Conservation (phyloP, 2,329 filamentous ascomycete genomes). For the Fusarium irregulare region DNA sequence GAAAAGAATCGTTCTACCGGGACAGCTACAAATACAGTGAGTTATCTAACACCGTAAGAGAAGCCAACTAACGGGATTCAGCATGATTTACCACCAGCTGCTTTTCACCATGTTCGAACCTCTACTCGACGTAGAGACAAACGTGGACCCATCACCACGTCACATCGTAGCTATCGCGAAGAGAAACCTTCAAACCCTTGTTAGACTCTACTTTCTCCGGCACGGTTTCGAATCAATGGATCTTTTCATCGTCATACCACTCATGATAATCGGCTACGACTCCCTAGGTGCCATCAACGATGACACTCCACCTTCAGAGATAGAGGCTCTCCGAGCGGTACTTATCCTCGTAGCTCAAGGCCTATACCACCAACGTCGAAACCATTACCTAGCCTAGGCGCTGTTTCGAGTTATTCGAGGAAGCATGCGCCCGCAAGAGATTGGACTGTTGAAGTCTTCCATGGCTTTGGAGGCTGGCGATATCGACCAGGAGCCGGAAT, state of each 20-base stretch:
- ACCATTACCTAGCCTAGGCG: conserved; percentile 50
- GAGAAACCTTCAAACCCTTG: conserved; percentile 40
- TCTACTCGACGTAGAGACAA: conserved; percentile 6
- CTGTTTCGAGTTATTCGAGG: conserved; percentile 51
- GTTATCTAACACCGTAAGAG: not conserved
- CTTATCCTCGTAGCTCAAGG: conserved; percentile 52
- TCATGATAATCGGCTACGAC: conserved; percentile 47
- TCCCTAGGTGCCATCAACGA: conserved; percentile 45
- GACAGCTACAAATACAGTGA: conserved; percentile 53
- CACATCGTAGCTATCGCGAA: conserved; percentile 40
- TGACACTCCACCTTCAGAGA: conserved; percentile 1
- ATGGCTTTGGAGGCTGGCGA: conserved; percentile 37
- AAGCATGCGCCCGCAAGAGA: conserved; percentile 49
- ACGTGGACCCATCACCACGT: not conserved
- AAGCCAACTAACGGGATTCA: not conserved
- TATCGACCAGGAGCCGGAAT: conserved; percentile 26
- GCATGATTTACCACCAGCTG: conserved; percentile 44
- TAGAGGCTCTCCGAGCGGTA: conserved; percentile 48
- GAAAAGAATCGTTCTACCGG: conserved; percentile 48
- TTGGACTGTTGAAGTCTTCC: conserved; percentile 26
- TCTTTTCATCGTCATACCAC: conserved; percentile 49
- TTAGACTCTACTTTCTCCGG: conserved; percentile 49
- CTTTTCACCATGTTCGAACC: conserved; percentile 47
- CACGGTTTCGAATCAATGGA: conserved; percentile 50
- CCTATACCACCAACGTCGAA: conserved; percentile 49